A percentile compares a stretch with the other conserved stretches of the same genome.
phyloP scores from a whole-genome alignment of 441 rosid species.

The Sinapis alba region DNA sequence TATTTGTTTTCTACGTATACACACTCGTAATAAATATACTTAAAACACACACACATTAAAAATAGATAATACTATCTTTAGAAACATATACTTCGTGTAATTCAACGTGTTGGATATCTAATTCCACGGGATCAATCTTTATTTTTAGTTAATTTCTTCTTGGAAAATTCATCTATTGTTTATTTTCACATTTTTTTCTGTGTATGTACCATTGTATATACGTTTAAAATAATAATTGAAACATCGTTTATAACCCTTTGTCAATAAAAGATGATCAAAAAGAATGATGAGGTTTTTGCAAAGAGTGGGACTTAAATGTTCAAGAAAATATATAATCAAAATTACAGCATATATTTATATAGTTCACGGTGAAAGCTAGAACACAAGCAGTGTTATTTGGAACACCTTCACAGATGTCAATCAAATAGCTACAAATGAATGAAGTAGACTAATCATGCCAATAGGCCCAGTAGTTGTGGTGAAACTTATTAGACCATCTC shows the following conservation, averaged over 20 bases:
- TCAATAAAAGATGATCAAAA: neutral
- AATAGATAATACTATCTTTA: neutral
- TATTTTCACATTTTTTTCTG: neutral
- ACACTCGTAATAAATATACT: constrained; percentile 3
- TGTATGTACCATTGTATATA: neutral
- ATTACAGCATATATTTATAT: neutral
- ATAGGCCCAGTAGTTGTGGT: neutral
- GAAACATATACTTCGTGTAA: neutral
- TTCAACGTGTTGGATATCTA: constrained; percentile 6
- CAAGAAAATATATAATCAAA: neutral
- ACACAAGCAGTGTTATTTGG: constrained; percentile 20
- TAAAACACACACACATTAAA: neutral
- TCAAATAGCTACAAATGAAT: constrained; percentile 14
- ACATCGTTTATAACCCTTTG: neutral
- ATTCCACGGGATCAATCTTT: neutral
- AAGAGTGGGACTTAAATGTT: neutral
- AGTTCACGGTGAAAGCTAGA: neutral
- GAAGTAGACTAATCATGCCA: constrained; percentile 6
- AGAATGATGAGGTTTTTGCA: neutral
- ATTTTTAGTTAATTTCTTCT: neutral
- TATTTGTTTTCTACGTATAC: neutral
- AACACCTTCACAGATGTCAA: neutral
- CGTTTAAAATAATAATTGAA: neutral
- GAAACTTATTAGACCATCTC: neutral
- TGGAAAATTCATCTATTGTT: neutral